A percentile compares a stretch with the other conserved stretches of the same genome.
phyloP scores from a whole-genome alignment of 2,329 filamentous ascomycete species.

The Diaporthe sp. region DNA sequence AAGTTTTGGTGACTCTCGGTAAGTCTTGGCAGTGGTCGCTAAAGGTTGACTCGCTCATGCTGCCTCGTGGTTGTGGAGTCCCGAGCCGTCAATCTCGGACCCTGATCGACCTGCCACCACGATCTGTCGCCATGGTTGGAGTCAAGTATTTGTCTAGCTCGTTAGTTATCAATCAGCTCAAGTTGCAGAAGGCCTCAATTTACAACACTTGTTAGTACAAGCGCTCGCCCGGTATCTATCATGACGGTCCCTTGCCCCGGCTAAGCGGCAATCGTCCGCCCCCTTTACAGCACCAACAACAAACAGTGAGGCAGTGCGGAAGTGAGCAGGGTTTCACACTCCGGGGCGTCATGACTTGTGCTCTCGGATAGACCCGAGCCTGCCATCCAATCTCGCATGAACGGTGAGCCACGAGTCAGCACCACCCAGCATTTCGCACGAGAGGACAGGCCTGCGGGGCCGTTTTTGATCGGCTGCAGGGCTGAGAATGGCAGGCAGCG shows the following conservation, averaged over 20 bases:
- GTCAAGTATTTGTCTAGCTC: no score
- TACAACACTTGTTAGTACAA: no score
- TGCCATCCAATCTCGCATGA: slow-evolving; percentile 12
- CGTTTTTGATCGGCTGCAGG: slow-evolving; percentile 2
- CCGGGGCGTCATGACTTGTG: not conserved
- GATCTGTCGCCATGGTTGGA: not conserved
- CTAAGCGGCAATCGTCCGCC: not conserved
- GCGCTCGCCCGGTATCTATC: rapidly evolving
- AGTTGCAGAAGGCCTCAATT: no score
- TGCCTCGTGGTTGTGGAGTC: no score
- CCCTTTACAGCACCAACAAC: not conserved
- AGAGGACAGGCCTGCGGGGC: not conserved
- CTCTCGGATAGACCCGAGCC: slow-evolving; percentile 3
- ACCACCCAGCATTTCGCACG: not conserved
- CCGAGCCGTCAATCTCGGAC: no score
- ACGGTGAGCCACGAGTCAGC: slow-evolving; percentile 16
- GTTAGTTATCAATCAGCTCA: no score
- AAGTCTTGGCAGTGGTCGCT: no score
- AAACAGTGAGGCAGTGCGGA: not conserved
- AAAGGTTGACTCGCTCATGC: not conserved
- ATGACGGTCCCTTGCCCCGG: not conserved
- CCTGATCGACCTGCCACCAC: not conserved
- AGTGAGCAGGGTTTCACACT: not conserved
- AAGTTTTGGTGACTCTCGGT: no score
- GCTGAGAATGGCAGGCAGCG: slow-evolving; percentile 7